phyloP scores from a whole-genome alignment of 306 rosid species.

The Malus asiatica region DNA sequence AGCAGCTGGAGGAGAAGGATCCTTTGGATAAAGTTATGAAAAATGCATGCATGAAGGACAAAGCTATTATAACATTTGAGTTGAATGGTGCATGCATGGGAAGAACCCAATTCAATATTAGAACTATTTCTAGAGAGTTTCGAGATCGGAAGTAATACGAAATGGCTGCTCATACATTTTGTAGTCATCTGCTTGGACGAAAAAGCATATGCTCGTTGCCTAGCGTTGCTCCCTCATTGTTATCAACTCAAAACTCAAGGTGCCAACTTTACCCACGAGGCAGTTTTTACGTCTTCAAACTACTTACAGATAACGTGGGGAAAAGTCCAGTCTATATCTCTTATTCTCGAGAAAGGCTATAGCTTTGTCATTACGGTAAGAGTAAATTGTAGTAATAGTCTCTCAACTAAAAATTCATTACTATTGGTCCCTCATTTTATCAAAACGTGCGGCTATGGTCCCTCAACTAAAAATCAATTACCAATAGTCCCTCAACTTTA shows the following conservation, averaged over 20 bases:
- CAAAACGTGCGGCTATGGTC: too few relatives aligned
- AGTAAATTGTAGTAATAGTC: too few relatives aligned
- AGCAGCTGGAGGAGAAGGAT: background rate
- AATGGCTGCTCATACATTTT: slow-evolving; percentile 48
- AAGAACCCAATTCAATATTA: slow-evolving; percentile 60
- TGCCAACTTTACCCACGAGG: slow-evolving; percentile 49
- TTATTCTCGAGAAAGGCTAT: slow-evolving; percentile 60
- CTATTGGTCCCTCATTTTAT: too few relatives aligned
- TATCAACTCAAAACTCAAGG: slow-evolving; percentile 36
- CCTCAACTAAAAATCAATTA: too few relatives aligned
- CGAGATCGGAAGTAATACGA: slow-evolving; percentile 49
- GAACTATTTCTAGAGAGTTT: slow-evolving; percentile 75
- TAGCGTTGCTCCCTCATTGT: slow-evolving; percentile 51
- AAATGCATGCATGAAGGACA: slow-evolving; percentile 48
- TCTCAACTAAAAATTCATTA: too few relatives aligned
- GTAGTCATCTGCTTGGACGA: slow-evolving; percentile 59
- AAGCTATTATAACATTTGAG: slow-evolving; percentile 61
- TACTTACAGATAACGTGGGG: slow-evolving; percentile 84
- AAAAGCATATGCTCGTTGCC: slow-evolving; percentile 64
- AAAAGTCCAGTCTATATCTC: slow-evolving; percentile 45
- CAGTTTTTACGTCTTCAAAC: slow-evolving; percentile 49
- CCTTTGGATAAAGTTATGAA: slow-evolving; percentile 28
- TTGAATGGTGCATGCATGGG: slow-evolving; percentile 74
- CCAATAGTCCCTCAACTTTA: too few relatives aligned
- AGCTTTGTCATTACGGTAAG: slow-evolving; percentile 68